These are phyloP conservation scores for Fusarium piperis DNA, from an alignment of 2,329 filamentous ascomycete species.

Conservation along the genomic window DNA sequence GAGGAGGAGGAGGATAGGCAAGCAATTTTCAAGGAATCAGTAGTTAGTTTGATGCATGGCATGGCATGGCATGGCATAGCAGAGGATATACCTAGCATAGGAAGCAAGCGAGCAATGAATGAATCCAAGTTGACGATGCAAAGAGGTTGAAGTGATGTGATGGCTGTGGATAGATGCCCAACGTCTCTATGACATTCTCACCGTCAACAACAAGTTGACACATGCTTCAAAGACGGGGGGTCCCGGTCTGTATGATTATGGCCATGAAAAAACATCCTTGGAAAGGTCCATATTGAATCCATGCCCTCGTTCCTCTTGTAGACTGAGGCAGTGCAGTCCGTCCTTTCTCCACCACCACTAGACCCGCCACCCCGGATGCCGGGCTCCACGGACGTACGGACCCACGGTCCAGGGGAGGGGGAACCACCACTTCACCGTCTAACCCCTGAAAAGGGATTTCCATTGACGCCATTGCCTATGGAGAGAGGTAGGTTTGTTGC, in stretches of 20 bases:
- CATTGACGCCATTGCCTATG: not conserved
- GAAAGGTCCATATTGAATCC: not conserved
- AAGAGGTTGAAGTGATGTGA: not conserved
- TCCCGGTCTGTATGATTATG: not conserved
- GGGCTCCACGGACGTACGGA: slow-evolving; percentile 19
- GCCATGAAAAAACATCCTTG: not conserved
- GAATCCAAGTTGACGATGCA: not conserved
- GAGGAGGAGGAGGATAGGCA: not conserved
- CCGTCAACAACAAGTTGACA: not conserved
- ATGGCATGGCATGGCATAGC: not conserved
- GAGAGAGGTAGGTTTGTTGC: too few relatives aligned
- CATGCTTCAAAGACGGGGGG: not conserved
- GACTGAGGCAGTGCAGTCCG: slow-evolving; percentile 24
- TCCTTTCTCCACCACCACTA: slow-evolving; percentile 4
- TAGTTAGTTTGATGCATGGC: slow-evolving; percentile 5
- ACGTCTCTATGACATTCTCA: not conserved
- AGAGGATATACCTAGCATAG: slow-evolving; percentile 10
- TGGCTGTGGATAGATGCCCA: not conserved
- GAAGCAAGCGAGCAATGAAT: slow-evolving; percentile 19
- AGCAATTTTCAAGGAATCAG: not conserved
- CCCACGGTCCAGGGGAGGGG: not conserved
- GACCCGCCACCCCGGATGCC: slow-evolving; percentile 36
- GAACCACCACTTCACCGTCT: not conserved
- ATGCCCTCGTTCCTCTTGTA: not conserved
- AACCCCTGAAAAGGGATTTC: slow-evolving; percentile 12